Base-by-base conservation (phyloP, 2,329 filamentous ascomycete genomes). In the Diaporthe sp. region DNA sequence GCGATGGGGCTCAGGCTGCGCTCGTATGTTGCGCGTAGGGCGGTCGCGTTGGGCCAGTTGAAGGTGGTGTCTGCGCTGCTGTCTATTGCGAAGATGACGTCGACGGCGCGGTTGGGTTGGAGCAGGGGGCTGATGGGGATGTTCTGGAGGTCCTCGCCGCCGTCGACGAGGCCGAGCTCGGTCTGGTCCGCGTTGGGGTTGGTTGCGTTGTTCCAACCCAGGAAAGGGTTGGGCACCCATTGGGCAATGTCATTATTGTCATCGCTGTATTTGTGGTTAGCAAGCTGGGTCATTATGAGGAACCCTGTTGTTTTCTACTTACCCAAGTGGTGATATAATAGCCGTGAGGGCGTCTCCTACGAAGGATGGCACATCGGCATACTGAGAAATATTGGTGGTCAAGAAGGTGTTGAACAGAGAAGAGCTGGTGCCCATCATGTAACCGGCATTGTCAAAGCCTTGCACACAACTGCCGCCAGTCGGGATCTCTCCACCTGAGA, bases 391-490 rank as follows among this genome's bases (percentile, higher is more conserved):
- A 72, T 96, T 86, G 15, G 90, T 84, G 4, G 95, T 86, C 25
- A 97, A 84, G 79, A 94, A 89, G 79, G 92, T 87, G 84, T 97
- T 98, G 88, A 98, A 98, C 2, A 98, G 87, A 0, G 94, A 93
- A 1, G 92, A 95, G 30, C 93, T 95, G 0, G 95, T 97, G 68
- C 95, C 95, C 91, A 97, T 95, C 35, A 97, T 86, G 80, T 90
- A 98, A 9, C 94, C 94, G 33, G 90, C 89, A 78, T 95, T 95
- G 83, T 98, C 96, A 77, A 95, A 95, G 1, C 96, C 96, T 10
- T 89, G 87, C 22, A 97, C 88, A 80, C 96, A 98, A 58, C 84
- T 81, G 57, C 89, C 88, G 72, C 87, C 82, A 15, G 85, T 81
- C 0, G 89, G 84, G 28, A 97, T 82, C 40, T 72, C 84, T 77